Conservation (phyloP, 2,329 filamentous ascomycete genomes). For the Trichoderma endophyticum region DNA sequence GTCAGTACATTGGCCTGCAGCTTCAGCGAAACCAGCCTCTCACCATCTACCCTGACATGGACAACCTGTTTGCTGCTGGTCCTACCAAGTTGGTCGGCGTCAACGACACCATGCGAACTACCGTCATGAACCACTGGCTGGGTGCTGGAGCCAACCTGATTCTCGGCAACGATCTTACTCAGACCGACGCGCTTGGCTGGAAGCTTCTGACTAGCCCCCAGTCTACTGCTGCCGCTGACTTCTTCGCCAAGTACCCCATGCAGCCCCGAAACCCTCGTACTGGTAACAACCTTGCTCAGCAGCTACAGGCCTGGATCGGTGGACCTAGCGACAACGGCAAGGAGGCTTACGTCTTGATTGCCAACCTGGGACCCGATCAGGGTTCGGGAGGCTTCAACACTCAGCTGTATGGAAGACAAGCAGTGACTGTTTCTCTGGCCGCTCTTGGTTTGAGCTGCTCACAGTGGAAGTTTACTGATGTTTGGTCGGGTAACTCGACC, state of each 20-base stretch:
- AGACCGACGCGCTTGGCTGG: slow-evolving; percentile 9
- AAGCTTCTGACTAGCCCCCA: slow-evolving; percentile 12
- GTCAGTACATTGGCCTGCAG: slow-evolving; percentile 19
- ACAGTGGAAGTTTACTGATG: slow-evolving; percentile 11
- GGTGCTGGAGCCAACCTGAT: slow-evolving; percentile 7
- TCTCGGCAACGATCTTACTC: slow-evolving; percentile 7
- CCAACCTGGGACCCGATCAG: slow-evolving; percentile 17
- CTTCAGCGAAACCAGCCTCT: slow-evolving; percentile 16
- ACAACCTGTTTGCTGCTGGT: slow-evolving; percentile 3
- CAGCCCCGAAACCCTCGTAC: slow-evolving; percentile 19
- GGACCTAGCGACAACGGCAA: slow-evolving; percentile 11
- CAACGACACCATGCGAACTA: slow-evolving; percentile 13
- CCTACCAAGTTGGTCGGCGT: neutral
- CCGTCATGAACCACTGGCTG: slow-evolving; percentile 14
- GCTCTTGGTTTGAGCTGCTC: slow-evolving; percentile 2
- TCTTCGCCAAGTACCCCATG: slow-evolving; percentile 20
- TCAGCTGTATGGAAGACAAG: slow-evolving; percentile 1
- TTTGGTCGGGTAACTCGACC: slow-evolving; percentile 16
- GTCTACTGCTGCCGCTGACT: slow-evolving; percentile 12
- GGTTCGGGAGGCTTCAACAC: slow-evolving; percentile 11
- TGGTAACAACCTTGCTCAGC: slow-evolving; percentile 16
- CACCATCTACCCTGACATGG: slow-evolving; percentile 15
- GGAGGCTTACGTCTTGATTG: slow-evolving; percentile 18
- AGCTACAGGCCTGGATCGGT: slow-evolving; percentile 18
- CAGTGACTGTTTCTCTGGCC: slow-evolving; percentile 11